These are phyloP conservation scores for Epicoccum sorghinum DNA, from an alignment of 2,329 filamentous ascomycete genomes.

Conservation along the genomic window DNA sequence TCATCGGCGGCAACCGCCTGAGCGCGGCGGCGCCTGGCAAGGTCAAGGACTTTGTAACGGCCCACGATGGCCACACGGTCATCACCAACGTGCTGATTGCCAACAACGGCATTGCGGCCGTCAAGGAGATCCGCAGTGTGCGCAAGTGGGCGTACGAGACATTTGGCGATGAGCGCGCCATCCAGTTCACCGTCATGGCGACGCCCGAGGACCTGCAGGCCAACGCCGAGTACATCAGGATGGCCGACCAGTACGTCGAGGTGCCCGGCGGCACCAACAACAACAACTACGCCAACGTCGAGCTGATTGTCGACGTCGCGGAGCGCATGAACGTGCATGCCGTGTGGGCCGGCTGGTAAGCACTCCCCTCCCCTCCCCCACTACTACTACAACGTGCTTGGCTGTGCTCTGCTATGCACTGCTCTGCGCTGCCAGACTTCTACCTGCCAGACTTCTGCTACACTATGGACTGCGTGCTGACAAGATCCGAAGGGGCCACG, in stretches of 20 bases:
- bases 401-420: too few species aligned
- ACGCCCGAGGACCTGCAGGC: conserved; percentile 96
- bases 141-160: conserved; percentile 99
- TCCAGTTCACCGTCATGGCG: conserved; percentile 99
- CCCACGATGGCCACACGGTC: conserved; percentile 92
- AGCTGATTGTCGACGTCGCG: conserved; percentile 97
- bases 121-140: conserved; percentile 98
- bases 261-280: conserved; percentile 99
- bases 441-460: too few species aligned
- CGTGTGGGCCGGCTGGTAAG: conserved; percentile 98
- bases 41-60: conserved; percentile 94
- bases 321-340: conserved; percentile 99
- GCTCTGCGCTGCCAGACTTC: too few species aligned
- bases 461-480: conserved; percentile 17
- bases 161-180: conserved; percentile 96
- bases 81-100: conserved; percentile 98
- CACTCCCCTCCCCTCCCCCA: neutral
- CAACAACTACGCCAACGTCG: conserved; percentile 99
- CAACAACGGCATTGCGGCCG: conserved; percentile 99
- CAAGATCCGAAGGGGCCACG: conserved; percentile 68
- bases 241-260: conserved; percentile 99
- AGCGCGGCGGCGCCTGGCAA: conserved; percentile 80
- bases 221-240: conserved; percentile 98
- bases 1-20: conserved; percentile 92
- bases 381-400: too few species aligned